Conservation (phyloP, 73 alveolate genomes). For the Strombidium stylifer region DNA sequence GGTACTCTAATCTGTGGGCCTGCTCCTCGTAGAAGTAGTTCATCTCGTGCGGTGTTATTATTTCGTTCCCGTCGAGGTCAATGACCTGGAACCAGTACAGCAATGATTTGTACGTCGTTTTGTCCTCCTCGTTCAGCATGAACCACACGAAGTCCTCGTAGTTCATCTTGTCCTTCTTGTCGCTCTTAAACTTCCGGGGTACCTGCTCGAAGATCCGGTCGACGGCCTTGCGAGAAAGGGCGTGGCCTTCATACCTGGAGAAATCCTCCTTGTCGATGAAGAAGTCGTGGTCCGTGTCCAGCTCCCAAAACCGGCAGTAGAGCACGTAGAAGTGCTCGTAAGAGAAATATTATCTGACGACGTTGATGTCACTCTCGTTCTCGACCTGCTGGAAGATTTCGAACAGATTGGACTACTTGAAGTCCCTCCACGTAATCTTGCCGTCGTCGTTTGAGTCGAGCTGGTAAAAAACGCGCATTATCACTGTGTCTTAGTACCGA, state of each 20-base stretch:
- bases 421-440: conserved; percentile 86
- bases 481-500: conserved; percentile 96
- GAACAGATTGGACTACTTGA: conserved; percentile 85
- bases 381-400: conserved; percentile 74
- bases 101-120: conserved; percentile 87
- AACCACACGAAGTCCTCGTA: conserved; percentile 98
- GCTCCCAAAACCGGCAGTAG: conserved; percentile 99
- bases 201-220: conserved; percentile 98
- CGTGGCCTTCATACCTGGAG: conserved; percentile 91
- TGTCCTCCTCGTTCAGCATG: conserved; percentile 98
- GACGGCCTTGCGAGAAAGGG: conserved; percentile 95
- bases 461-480: conserved; percentile 87
- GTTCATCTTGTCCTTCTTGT: conserved; percentile 95
- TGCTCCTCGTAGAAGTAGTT: conserved; percentile 96
- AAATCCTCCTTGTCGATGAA: conserved; percentile 97
- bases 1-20: conserved; percentile 89
- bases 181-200: conserved; percentile 95
- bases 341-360: conserved; percentile 96
- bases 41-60: conserved; percentile 95
- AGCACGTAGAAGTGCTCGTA: conserved; percentile 99
- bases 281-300: conserved; percentile 99
- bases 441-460: conserved; percentile 94
- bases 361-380: conserved; percentile 89
- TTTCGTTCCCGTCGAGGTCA: conserved; percentile 96
- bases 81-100: conserved; percentile 98